Conservation (phyloP, 768 basidiomycete genomes). For the Clitopilus hobsonii region DNA sequence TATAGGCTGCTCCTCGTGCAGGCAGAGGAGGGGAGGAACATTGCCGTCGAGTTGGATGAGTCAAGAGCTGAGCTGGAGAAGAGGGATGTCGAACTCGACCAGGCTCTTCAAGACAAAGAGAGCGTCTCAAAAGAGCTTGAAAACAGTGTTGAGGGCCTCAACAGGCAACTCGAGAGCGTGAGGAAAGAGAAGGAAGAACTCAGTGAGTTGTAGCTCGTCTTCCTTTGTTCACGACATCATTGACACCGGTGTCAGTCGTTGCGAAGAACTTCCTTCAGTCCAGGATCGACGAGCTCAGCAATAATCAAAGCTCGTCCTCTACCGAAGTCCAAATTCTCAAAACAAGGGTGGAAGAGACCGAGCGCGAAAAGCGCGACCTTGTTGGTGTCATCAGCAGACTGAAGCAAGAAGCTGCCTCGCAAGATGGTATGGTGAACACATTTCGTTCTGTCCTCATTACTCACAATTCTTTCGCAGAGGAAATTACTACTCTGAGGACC, state of each 20-base stretch:
- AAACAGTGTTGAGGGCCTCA: constrained; percentile 40
- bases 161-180: constrained; percentile 49
- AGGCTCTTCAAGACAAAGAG: constrained; percentile 77
- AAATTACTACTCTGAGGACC: constrained; percentile 61
- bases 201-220: constrained; percentile 34
- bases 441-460: neutral
- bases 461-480: constrained; percentile 39
- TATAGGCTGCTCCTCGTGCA: constrained; percentile 63
- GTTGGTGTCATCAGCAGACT: constrained; percentile 78
- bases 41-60: constrained; percentile 66
- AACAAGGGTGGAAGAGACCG: constrained; percentile 64
- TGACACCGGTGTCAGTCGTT: neutral
- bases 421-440: constrained; percentile 58
- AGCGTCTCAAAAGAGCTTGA: constrained; percentile 55
- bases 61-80: constrained; percentile 60
- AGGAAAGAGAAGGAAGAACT: constrained; percentile 66
- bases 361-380: constrained; percentile 89
- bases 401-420: constrained; percentile 68
- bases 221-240: constrained; percentile 2
- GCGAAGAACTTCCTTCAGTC: neutral
- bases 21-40: constrained; percentile 46
- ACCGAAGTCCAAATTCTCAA: constrained; percentile 55
- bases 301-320: constrained; percentile 57
- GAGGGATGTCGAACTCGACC: constrained; percentile 82
- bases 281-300: neutral